Base-by-base conservation (phyloP, 495 filamentous ascomycete species). In the Letharia lupina region DNA sequence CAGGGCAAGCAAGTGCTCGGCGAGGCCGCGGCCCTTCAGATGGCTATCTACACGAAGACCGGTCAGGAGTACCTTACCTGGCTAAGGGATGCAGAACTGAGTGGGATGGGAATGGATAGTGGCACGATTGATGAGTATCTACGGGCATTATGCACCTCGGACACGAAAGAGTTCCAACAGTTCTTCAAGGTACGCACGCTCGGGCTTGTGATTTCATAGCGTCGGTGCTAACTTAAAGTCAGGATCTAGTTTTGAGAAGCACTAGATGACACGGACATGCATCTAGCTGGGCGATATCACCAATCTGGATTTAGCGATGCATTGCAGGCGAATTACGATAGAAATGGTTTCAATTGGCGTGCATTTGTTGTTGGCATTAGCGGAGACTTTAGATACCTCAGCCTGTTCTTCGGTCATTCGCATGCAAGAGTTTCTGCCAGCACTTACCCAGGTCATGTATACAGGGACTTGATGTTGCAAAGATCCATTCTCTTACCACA, bases 41-140 rank as follows among this genome's bases (percentile, higher is more conserved):
- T 91, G 74, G 88, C 84, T 37, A 91, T 98, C 63, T 91, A 95
- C 73, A 76, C 80, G 66, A 98, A 97, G 78, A 90, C 90, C 23
- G 93, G 93, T 15, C 76, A 75, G 64, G 77, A 81, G 57, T 89
- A 87, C 73, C 70, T 80, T 1, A 75, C 81, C 16, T 84, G 83
- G 68, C 75, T 89, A n/a, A 75, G 81, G 47, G 75, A 75, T 41
- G 73, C 74, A 20, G 82, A 86, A 63, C 68, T 87, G 50, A 78
- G 76, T 23, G 77, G 79, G 20, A 82, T 86, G 77, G 82, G 82
- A 40, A 81, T 84, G 76, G 76, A 78, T 35, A 72, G 70, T 6
- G 77, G 80, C n/a, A 76, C 80, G 41, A 80, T 79, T 60, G 79
- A 81, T 62, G 82, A 84, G 70, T 86, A 87, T 72, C 70, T 88